Evolutionary conservation across 208 protist genomes (phyloP), one percentile per base, ranked within the genome.

Genomic region (Entamoeba histolytica): DNA sequence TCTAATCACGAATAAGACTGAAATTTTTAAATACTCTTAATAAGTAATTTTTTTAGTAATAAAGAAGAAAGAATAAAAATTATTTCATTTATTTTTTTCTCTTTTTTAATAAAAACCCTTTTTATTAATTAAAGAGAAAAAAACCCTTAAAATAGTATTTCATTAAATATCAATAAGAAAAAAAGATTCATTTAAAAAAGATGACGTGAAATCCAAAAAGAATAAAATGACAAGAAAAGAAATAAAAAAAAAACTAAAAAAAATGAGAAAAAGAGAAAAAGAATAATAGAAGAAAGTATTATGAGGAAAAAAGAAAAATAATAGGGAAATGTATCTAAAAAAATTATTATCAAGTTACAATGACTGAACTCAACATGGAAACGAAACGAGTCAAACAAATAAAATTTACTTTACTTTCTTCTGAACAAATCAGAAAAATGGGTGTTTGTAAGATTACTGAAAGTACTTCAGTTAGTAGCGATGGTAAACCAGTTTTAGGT

Each of bases 401-500:
- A 12, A 49, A 49, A 49, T 91, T 91, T 1, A 31, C 87, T 47
- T 47, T 47, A 49, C 12, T 91, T 28, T 91, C 39, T 28, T 23
- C 31, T 12, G 28, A 49, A 91, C n/a, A 49, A 14, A 91, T 47
- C 87, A 91, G 23, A 44, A 31, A 91, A 91, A 91, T 31, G 87
- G 92, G 55, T 73, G 94, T 91, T 94, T 95, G 15, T 91, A 92
- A 94, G 28, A 31, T 91, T 92, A 39, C 92, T 50, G 5, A 93
- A 19, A n/a, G n/a, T 17, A 31, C 91, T n/a, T 15, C 1, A 49
- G 92, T 35, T 94, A 47, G 94, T 47, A 95, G 96, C 47, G 95
- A 96, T 61, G 96, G 96, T 5, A 91, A 92, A 31, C 96, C 96
- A 23, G 96, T 97, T 87, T 10, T 44, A 3, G 93, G 93, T 15